phyloP scores from a whole-genome alignment of 2,329 filamentous ascomycete genomes.

The Cryphonectria nitschkei region DNA sequence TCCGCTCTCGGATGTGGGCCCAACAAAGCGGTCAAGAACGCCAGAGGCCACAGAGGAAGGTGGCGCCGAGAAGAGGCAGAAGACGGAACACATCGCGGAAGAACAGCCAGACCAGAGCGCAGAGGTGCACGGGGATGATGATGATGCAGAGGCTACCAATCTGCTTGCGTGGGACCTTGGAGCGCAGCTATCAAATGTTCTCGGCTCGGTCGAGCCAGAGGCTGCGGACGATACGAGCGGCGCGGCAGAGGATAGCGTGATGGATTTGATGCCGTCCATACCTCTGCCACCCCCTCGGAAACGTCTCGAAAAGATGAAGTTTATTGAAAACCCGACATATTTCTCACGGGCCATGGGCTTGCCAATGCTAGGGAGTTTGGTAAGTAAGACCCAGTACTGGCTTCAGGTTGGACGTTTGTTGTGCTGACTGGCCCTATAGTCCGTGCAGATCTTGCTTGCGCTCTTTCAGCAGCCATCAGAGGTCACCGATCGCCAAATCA shows the following conservation, averaged over 20 bases:
- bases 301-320: slow-evolving; percentile 40
- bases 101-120: neutral
- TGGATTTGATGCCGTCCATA: slow-evolving; percentile 15
- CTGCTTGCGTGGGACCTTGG: slow-evolving; percentile 24
- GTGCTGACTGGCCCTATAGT: slow-evolving; percentile 30
- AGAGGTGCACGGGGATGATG: slow-evolving; percentile 29
- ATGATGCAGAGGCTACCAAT: slow-evolving; percentile 31
- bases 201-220: slow-evolving; percentile 22
- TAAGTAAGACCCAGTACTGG: slow-evolving; percentile 24
- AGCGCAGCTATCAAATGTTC: slow-evolving; percentile 24
- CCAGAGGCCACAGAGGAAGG: slow-evolving; percentile 21
- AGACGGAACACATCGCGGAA: slow-evolving; percentile 22
- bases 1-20: slow-evolving; percentile 16
- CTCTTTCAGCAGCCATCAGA: slow-evolving; percentile 40
- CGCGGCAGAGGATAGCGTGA: slow-evolving; percentile 18
- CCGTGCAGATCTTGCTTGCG: slow-evolving; percentile 43
- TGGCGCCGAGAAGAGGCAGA: slow-evolving; percentile 26
- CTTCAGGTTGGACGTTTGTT: neutral
- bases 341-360: slow-evolving; percentile 43
- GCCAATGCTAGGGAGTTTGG: slow-evolving; percentile 40
- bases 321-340: slow-evolving; percentile 39
- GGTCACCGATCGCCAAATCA: slow-evolving; percentile 37
- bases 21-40: slow-evolving; percentile 26
- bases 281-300: slow-evolving; percentile 26
- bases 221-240: slow-evolving; percentile 11